phyloP scores from a whole-genome alignment of 176 grass and related monocot genomes.

The Oryza rufipogon region DNA sequence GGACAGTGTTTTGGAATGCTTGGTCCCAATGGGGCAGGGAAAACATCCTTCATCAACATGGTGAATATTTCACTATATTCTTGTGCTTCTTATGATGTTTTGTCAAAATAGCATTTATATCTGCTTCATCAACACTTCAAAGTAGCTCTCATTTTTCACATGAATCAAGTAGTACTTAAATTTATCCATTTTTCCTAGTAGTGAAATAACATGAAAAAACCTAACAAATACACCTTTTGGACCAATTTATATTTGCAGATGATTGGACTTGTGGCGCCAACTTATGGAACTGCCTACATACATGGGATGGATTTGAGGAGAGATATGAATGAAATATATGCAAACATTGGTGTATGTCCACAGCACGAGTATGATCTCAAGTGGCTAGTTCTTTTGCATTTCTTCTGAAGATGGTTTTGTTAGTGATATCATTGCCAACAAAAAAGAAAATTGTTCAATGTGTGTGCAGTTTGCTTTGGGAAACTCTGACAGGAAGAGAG shows the following conservation, averaged over 20 bases:
- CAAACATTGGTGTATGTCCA: conserved; percentile 80
- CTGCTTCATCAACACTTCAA: background rate
- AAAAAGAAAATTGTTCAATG: background rate
- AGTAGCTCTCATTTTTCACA: conserved; percentile 6
- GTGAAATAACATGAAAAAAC: background rate
- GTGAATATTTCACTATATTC: conserved; percentile 26
- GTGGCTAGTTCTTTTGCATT: background rate
- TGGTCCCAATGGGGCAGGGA: conserved; percentile 75
- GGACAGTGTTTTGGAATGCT: conserved; percentile 81
- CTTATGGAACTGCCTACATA: conserved; percentile 78
- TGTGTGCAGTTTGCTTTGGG: conserved; percentile 85
- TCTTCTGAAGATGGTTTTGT: conserved; percentile 14
- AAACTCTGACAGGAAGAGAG: conserved; percentile 71
- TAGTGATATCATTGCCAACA: background rate
- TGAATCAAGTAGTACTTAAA: background rate
- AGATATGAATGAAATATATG: conserved; percentile 75
- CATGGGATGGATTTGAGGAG: conserved; percentile 76
- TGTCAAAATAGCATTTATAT: background rate
- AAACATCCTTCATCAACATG: conserved; percentile 71
- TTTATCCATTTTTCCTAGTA: background rate
- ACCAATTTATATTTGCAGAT: conserved; percentile 52
- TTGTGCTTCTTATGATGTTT: background rate
- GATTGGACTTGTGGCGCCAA: conserved; percentile 66
- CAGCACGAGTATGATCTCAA: conserved; percentile 77
- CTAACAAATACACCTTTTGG: background rate